Evolutionary conservation across 1,284 basidiomycete species (phyloP).

Genomic region (Phlebopus sp.): DNA sequence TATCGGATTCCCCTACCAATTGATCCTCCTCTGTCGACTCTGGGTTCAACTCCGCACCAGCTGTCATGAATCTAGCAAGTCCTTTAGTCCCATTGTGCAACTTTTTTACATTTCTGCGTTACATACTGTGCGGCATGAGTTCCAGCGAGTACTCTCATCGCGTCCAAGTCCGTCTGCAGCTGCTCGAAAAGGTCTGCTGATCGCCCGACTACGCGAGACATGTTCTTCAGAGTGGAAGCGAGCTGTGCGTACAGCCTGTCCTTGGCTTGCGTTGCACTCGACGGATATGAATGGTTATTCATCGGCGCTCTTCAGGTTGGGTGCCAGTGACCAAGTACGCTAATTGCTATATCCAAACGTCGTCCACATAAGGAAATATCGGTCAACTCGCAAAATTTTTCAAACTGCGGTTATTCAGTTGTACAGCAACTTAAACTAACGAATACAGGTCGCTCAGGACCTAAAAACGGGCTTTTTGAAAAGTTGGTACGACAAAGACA

Average conservation of each 20-base stretch:
- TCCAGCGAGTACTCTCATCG: constrained; percentile 69
- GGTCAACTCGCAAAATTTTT: no score
- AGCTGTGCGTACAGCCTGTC: constrained; percentile 71
- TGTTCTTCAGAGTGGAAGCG: constrained; percentile 55
- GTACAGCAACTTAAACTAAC: no score
- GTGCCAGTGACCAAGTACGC: no score
- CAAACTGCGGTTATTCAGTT: no score
- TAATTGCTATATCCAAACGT: no score
- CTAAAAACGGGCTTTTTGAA: neutral
- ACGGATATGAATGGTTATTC: constrained; percentile 26
- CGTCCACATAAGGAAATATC: no score
- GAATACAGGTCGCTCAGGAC: no score
- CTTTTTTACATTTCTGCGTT: neutral
- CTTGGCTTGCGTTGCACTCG: constrained; percentile 68
- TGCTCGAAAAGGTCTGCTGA: constrained; percentile 72
- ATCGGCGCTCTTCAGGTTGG: neutral
- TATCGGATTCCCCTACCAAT: constrained; percentile 3
- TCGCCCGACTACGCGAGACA: constrained; percentile 58
- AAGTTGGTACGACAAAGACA: neutral
- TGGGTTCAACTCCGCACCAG: constrained; percentile 54
- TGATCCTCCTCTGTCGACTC: constrained; percentile 36
- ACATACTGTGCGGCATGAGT: constrained; percentile 69
- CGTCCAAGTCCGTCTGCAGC: constrained; percentile 64
- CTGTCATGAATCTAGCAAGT: constrained; percentile 58
- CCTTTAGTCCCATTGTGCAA: neutral